These are phyloP conservation scores for Globisporangium alternatum DNA, from an alignment of 352 stramenopile species.

Conservation along the genomic window DNA sequence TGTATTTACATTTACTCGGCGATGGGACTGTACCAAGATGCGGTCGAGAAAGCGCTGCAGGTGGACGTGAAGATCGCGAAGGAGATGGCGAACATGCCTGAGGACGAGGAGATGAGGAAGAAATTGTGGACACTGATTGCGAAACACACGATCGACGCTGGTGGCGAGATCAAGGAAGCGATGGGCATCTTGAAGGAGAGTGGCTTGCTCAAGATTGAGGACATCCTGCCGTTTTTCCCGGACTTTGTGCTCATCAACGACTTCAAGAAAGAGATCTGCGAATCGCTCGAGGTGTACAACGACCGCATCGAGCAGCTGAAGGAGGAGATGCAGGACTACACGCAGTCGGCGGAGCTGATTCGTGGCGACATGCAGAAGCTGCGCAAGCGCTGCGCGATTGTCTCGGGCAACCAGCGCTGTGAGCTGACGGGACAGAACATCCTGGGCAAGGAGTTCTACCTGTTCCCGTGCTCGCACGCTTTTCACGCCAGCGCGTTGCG, in stretches of 20 bases:
- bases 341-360: conserved; percentile 87
- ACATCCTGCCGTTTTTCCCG: conserved; percentile 93
- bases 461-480: conserved; percentile 93
- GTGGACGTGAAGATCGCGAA: conserved; percentile 93
- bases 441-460: conserved; percentile 90
- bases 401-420: conserved; percentile 87
- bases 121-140: conserved; percentile 94
- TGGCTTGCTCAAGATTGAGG: conserved; percentile 90
- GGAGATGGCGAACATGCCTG: conserved; percentile 89
- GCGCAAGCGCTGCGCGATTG: conserved; percentile 80
- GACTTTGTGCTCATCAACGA: conserved; percentile 95
- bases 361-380: conserved; percentile 88
- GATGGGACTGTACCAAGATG: conserved; percentile 91
- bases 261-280: conserved; percentile 95
- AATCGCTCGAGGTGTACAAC: conserved; percentile 90
- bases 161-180: conserved; percentile 78
- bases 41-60: conserved; percentile 89
- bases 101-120: conserved; percentile 88
- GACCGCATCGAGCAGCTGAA: conserved; percentile 91
- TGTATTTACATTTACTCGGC: conserved; percentile 95
- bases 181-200: conserved; percentile 88
- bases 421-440: conserved; percentile 89
- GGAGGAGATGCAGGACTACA: conserved; percentile 93
- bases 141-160: conserved; percentile 90
- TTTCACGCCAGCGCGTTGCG: conserved; percentile 91